Evolutionary conservation across 441 rosid genomes (phyloP).

Genomic region (Erodium moschatum): DNA sequence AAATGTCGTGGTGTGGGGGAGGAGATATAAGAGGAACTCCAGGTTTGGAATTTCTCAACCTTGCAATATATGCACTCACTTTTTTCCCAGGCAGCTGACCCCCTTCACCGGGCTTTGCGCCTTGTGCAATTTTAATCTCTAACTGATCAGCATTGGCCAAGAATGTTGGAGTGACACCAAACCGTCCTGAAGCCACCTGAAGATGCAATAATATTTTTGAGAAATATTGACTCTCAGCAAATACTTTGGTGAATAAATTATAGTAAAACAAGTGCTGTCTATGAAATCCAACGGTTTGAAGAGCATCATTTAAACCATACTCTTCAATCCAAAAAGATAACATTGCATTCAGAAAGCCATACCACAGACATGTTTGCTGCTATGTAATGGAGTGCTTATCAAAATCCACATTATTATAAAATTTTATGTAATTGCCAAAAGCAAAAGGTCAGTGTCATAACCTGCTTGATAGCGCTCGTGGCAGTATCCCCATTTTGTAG

Average conservation of each 20-base stretch:
- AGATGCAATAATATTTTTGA: constrained; percentile 14
- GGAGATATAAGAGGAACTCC: constrained; percentile 99
- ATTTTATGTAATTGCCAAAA: neutral
- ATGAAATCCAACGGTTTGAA: constrained; percentile 6
- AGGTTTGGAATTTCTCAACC: constrained; percentile 92
- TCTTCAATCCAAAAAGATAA: constrained; percentile 8
- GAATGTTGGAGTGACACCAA: constrained; percentile 97
- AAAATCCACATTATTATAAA: neutral
- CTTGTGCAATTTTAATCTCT: constrained; percentile 98
- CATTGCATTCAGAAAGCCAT: constrained; percentile 11
- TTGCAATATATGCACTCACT: constrained; percentile 97
- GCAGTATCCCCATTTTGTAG: constrained; percentile 99
- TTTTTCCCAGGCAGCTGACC: constrained; percentile 98
- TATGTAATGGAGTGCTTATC: constrained; percentile 1
- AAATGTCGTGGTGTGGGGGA: constrained; percentile 96
- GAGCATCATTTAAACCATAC: constrained; percentile 10
- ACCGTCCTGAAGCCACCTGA: constrained; percentile 98
- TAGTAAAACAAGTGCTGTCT: constrained; percentile 1
- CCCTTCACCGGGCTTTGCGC: constrained; percentile 99
- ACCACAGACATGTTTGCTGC: neutral
- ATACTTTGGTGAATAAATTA: neutral
- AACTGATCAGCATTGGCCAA: constrained; percentile 89
- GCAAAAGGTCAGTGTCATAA: constrained; percentile 25
- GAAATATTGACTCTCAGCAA: neutral
- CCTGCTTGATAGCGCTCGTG: constrained; percentile 99